phyloP scores from a whole-genome alignment of 1,139 yeast species.

The Debaryomyces singareniensis region DNA sequence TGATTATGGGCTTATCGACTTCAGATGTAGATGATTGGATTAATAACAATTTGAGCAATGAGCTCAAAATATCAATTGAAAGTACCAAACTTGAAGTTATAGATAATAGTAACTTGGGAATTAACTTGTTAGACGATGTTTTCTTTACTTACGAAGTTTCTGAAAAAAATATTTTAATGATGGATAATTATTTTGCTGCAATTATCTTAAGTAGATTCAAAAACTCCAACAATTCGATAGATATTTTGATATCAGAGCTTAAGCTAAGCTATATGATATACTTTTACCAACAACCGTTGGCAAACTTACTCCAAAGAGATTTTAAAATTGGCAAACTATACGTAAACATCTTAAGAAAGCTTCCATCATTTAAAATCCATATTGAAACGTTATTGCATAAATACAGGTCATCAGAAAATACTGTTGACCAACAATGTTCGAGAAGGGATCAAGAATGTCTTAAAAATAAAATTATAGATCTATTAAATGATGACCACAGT shows the following conservation, averaged over 20 bases:
- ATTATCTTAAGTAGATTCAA: constrained; percentile 31
- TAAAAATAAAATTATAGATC: constrained; percentile 9
- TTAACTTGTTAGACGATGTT: constrained; percentile 28
- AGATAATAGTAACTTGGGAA: constrained; percentile 34
- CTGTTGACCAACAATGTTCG: constrained; percentile 1
- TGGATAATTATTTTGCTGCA: constrained; percentile 22
- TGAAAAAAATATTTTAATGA: constrained; percentile 11
- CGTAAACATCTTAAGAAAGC: constrained; percentile 20
- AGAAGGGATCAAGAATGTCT: not conserved
- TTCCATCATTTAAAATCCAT: constrained; percentile 33
- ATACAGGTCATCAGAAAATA: constrained; percentile 3
- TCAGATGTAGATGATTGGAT: constrained; percentile 32
- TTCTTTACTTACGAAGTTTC: constrained; percentile 21
- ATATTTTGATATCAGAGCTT: constrained; percentile 46
- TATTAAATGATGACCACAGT: constrained; percentile 15
- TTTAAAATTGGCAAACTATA: constrained; percentile 7
- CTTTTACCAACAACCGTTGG: constrained; percentile 63
- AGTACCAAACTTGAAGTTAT: constrained; percentile 40
- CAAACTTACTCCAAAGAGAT: constrained; percentile 24
- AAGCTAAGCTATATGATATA: constrained; percentile 65
- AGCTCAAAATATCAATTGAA: constrained; percentile 24
- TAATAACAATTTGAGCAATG: constrained; percentile 25
- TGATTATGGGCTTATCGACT: constrained; percentile 52
- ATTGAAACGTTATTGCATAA: constrained; percentile 18
- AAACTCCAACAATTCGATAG: constrained; percentile 44